Evolutionary conservation across 768 basidiomycete genomes (phyloP), one percentile per base, ranked within the genome.

Genomic region (Leccinum pellstonianum): DNA sequence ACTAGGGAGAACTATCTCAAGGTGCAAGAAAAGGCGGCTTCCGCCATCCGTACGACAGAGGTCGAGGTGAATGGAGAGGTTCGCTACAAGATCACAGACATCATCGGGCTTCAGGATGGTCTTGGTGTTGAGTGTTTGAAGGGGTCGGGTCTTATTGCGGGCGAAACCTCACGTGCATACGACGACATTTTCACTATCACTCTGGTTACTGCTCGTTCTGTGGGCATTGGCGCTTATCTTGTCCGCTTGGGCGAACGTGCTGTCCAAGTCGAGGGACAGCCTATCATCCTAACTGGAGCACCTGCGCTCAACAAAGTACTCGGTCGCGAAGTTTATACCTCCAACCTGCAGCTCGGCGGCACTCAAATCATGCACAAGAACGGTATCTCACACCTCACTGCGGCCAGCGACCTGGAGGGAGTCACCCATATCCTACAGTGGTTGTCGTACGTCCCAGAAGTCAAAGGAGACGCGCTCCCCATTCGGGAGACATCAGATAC

Each of bases 291-390:
- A 61, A 99, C 97, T 14, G 97, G 97, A 66, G 96, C 96, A 27
- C 86, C 86, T 7, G 97, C 97, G 4, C 84, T 99, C 65, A 99
- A 98, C 84, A 98, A 99, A 77, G 97, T 99, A 5, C 86, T 99
- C 47, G 97, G 97, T 62, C 91, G 97, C 52, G 97, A 98, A 75
- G 97, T 99, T 50, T 98, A 99, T 74, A 98, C 97, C 9, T 97
- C 95, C 56, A 98, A 98, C 75, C 76, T 99, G 66, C 97, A 98
- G 75, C 91, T 99, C 60, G 97, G 97, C 63, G 97, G 97, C 56
- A 98, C 97, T n/a, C 97, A 99, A 71, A 98, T 99, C 80, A 98
- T 99, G 97, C 91, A 94, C 86, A 98, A 98, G 86, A 99, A 99
- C 71, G 97, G 97, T 76, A 92, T 98, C 57, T 97, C 96, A 5